A percentile compares a stretch with the other conserved stretches of the same genome.
phyloP scores from a whole-genome alignment of 345 rosid species.

The Rhodomyrtus tomentosa region DNA sequence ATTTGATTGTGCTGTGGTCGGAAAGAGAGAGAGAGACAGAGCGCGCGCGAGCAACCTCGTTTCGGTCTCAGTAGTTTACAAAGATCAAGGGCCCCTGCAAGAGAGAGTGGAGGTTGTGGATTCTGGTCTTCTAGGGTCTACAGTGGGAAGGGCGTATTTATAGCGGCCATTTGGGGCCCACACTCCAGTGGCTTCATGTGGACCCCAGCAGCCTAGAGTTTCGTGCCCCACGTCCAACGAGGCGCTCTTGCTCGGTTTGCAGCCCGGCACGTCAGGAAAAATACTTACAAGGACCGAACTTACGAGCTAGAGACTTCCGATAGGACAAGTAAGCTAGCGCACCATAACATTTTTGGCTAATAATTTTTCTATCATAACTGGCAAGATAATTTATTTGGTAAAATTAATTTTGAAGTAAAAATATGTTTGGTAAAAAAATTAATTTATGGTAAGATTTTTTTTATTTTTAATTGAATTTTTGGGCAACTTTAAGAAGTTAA shows the following conservation, averaged over 20 bases:
- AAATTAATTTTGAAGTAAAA: no score
- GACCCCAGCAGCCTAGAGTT: not conserved
- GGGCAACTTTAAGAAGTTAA: no score
- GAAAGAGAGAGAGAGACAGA: not conserved
- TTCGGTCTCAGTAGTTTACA: not conserved
- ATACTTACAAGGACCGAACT: not conserved
- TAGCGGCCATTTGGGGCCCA: not conserved
- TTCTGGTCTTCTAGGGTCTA: not conserved
- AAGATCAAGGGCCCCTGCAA: not conserved
- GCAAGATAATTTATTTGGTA: no score
- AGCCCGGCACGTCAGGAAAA: not conserved
- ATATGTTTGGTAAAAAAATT: no score
- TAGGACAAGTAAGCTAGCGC: not conserved
- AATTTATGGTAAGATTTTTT: no score
- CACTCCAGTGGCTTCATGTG: not conserved
- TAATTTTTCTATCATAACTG: no score
- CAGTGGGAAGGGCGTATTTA: not conserved
- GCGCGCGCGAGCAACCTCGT: not conserved
- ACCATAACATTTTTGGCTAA: no score
- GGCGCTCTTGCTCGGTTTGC: not conserved
- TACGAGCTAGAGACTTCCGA: no score
- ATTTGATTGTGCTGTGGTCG: not conserved
- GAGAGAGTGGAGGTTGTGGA: not conserved
- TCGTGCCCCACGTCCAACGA: not conserved
- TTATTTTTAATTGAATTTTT: no score